Base-by-base conservation (phyloP, 2,329 filamentous ascomycete species). In the Orbilia blumenaviensis region DNA sequence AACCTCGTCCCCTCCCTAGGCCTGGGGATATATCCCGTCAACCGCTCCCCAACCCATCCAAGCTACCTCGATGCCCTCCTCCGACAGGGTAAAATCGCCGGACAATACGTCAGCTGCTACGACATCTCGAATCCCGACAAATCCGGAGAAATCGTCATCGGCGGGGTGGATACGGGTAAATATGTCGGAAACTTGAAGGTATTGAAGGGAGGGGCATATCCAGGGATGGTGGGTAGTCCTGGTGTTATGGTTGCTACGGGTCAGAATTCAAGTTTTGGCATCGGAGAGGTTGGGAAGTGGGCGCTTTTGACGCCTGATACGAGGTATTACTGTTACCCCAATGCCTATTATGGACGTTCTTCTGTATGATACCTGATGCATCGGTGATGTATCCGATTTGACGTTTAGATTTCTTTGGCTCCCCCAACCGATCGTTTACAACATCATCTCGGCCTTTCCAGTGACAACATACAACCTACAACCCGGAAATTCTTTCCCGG, bases 161-260 rank as follows among this genome's bases (percentile, higher is more conserved):
- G 67, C 7, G 67, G 67, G 8, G 21, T 72, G 6, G 67, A 72
- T 72, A 29, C 21, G 3, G 50, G 44, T 14, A 72, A 66, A n/a
- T 72, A 48, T 44, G 10, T 23, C 6, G 67, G 60, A 12, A 72
- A 25, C 38, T 32, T 72, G 41, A 64, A 46, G 16, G 21, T 58
- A 4, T 72, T 61, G 48, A 38, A 60, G n/a, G 38, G 46, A 8
- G 16, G 38, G 48, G 34, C 46, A 23, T 48, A 52, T 64, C 16
- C 34, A 12, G 58, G 58, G 4, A 63, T 66, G 23, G 46, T 72
- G 8, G 23, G 9, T 14, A 58, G 12, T 38, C 67, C 67, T 32
- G 16, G 23, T 1, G 29, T 62, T 34, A 27, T 38, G 34, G 42
- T 72, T 18, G 12, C 48, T 7, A 29, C 34, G 16, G 41, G 56